A percentile compares a stretch with the other conserved stretches of the same genome.
phyloP scores from a whole-genome alignment of 352 stramenopile genomes.

The Peronosclerospora sorghi region DNA sequence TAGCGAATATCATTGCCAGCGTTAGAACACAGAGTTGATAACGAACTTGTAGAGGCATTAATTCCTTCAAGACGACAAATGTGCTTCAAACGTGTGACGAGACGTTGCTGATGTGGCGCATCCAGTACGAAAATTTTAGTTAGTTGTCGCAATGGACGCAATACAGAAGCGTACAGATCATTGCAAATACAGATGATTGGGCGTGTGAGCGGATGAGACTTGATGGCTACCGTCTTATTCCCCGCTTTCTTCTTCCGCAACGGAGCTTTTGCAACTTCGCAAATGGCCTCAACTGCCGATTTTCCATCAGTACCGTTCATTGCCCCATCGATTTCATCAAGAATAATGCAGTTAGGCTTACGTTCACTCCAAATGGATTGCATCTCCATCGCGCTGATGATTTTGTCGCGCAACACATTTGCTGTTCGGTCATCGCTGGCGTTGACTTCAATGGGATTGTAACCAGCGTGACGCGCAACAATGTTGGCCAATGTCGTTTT shows the following conservation, averaged over 20 bases:
- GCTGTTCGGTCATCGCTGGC: constrained; percentile 95
- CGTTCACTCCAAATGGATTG: constrained; percentile 80
- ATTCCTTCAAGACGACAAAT: constrained; percentile 88
- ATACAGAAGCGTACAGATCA: constrained; percentile 91
- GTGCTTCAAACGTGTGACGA: constrained; percentile 87
- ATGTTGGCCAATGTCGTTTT: constrained; percentile 98
- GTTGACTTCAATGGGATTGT: constrained; percentile 96
- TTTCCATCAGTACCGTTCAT: constrained; percentile 81
- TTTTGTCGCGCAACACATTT: constrained; percentile 84
- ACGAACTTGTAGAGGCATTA: constrained; percentile 51
- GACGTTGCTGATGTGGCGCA: constrained; percentile 68
- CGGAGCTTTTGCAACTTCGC: constrained; percentile 87
- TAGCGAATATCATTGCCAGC: constrained; percentile 90
- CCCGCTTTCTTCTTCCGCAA: constrained; percentile 48
- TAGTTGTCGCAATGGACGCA: constrained; percentile 90
- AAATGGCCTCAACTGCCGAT: constrained; percentile 84
- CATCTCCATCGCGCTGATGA: constrained; percentile 88
- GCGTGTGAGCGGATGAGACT: constrained; percentile 75
- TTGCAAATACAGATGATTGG: constrained; percentile 99
- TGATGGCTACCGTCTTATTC: constrained; percentile 14
- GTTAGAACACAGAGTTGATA: constrained; percentile 46
- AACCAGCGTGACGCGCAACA: constrained; percentile 91
- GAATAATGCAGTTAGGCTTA: constrained; percentile 94
- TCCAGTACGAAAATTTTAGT: constrained; percentile 90
- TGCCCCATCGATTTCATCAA: constrained; percentile 97